Evolutionary conservation across 805 yeast genomes (phyloP), one percentile per base, ranked within the genome.

Genomic region (Barnettozyma salicaria): DNA sequence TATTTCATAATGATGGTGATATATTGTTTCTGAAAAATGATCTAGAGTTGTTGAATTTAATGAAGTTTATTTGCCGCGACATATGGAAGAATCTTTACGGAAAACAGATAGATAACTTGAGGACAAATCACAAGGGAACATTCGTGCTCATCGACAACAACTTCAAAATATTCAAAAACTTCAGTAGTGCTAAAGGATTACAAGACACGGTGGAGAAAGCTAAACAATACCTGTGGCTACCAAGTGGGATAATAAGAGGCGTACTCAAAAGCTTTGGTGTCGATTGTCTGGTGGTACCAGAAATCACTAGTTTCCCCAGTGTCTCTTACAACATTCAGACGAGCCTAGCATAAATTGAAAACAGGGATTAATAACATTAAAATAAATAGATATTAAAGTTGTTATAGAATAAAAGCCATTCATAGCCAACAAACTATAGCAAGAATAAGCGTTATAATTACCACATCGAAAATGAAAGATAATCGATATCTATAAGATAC

Each of bases 61-160:
- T 92, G 86, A 90, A 90, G 60, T 88, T 86, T 56, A 74, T 92
- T 5, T 89, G 97, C 56, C 72, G 95, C 31, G 97, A 89, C 48
- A 81, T 89, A 20, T 92, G 97, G 97, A 78, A 74, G 49, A 62
- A 72, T 36, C 55, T 90, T 20, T 87, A 76, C 60, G 76, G 78
- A 26, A 90, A 88, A 59, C 96, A 84, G 56, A 85, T 92, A 67
- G 97, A 89, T 56, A 88, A 87, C 48, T 67, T 92, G 41, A 74
- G 95, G 43, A 92, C 98, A 1, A 92, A 92, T 55, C 97, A 92
- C 57, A 64, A 94, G 26, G 81, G 92, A 6, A 83, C 89, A 0
- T 85, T 77, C 58, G 90, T 87, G 19, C 65, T 86, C 30, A 75
- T 85, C 8, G 96, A 86, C 55, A 75, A 72, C 55, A 63, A 63